These are phyloP conservation scores for Fusarium sp. DNA, from an alignment of 2,329 filamentous ascomycete species.

Conservation along the genomic window DNA sequence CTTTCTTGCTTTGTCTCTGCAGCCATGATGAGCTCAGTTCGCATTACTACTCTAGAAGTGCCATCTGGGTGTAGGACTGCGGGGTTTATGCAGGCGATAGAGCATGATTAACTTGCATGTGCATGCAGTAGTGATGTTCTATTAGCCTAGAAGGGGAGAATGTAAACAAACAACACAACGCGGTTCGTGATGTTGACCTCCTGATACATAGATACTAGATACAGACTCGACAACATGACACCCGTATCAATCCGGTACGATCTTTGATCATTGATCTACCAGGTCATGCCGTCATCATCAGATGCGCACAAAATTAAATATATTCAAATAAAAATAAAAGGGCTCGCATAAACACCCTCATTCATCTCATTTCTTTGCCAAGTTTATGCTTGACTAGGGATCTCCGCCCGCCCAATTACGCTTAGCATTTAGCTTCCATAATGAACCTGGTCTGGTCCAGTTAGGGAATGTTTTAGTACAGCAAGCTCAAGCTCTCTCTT, in stretches of 20 bases:
- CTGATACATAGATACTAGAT: not conserved
- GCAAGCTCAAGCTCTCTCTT: too few relatives aligned
- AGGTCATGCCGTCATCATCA: conserved; percentile 36
- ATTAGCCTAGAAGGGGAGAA: conserved; percentile 16
- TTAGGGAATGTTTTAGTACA: not conserved
- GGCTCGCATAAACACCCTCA: conserved; percentile 34
- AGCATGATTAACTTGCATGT: conserved; percentile 20
- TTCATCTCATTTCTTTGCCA: conserved; percentile 45
- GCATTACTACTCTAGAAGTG: conserved; percentile 20
- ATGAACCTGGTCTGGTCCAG: conserved; percentile 17
- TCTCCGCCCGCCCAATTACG: conserved; percentile 33
- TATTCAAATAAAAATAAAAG: not conserved
- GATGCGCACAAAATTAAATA: conserved; percentile 4
- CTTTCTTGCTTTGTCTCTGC: conserved; percentile 23
- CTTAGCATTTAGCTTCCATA: conserved; percentile 28
- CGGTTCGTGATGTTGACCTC: conserved; percentile 13
- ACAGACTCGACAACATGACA: conserved; percentile 7
- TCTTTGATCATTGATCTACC: not conserved
- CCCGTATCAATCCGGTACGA: not conserved
- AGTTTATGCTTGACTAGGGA: conserved; percentile 31
- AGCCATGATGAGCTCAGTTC: conserved; percentile 1
- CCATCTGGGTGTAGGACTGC: conserved; percentile 20
- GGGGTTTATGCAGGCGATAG: conserved; percentile 30
- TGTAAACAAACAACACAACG: conserved; percentile 32
- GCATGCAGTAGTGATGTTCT: conserved; percentile 14